These are phyloP conservation scores for Adansonia digitata DNA, from an alignment of 345 rosid species.

Conservation along the genomic window DNA sequence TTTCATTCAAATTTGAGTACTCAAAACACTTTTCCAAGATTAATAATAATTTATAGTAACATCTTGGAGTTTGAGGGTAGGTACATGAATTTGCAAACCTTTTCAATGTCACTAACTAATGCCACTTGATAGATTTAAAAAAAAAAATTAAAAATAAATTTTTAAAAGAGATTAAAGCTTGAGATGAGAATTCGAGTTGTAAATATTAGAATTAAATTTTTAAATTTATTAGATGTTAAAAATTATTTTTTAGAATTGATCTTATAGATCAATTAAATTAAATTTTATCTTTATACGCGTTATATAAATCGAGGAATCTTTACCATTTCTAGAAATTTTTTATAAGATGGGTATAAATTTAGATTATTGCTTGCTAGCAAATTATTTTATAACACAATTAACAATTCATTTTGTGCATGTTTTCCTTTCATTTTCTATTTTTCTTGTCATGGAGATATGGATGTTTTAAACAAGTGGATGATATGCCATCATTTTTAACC, in stretches of 20 bases:
- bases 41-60: background rate
- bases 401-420: background rate
- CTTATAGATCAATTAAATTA: too few species aligned
- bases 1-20: background rate
- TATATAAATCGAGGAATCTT: too few species aligned
- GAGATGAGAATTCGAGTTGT: too few species aligned
- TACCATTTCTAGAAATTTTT: too few species aligned
- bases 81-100: background rate
- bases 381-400: background rate
- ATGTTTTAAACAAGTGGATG: background rate
- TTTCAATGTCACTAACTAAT: background rate
- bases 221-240: too few species aligned
- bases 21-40: background rate
- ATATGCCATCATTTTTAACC: conserved; percentile 4
- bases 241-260: too few species aligned
- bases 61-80: background rate
- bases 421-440: background rate
- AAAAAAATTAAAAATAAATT: too few species aligned
- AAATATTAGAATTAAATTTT: too few species aligned
- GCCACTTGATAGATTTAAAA: background rate
- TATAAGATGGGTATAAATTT: too few species aligned
- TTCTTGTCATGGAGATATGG: background rate
- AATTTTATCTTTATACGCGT: too few species aligned
- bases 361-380: too few species aligned
- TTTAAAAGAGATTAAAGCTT: too few species aligned